Evolutionary conservation across 169 alveolate species (phyloP), one percentile per base, ranked within the genome.

Genomic region (Cryptosporidium ubiquitum): DNA sequence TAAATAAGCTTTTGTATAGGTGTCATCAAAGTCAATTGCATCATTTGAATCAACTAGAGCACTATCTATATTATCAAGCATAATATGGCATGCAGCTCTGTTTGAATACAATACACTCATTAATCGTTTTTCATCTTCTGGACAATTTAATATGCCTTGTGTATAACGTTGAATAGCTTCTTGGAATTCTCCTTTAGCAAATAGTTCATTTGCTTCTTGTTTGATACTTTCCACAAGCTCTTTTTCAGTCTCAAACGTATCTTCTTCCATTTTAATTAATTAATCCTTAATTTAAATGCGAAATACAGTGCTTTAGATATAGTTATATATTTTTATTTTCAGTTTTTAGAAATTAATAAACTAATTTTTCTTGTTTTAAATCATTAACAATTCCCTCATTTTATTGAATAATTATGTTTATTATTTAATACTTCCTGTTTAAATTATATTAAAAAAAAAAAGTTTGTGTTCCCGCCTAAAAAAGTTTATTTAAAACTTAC

Each of bases 51-150:
- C 98, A 33, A 89, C 93, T 12, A 95, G 69, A 29, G 95, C 96
- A 47, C 85, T 58, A 39, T 95, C 95, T 85, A 92, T 92, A 31
- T 93, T 91, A 18, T 85, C 91, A 74, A 91, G 74, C 42, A 92
- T 91, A 49, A 93, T 68, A 37, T 96, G 94, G 73, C 97, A 96
- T 31, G 97, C 96, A 35, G 97, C 97, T 64, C 97, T 84, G 91
- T 92, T 94, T 37, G 95, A 92, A 47, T 92, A 93, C 23, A 93
- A 61, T 69, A 92, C 91, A 16, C 95, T 91, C 58, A 91, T 86
- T 33, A 92, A 74, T 69, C 91, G 55, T 69, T 91, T 84, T 60
- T 91, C 91, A 68, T 92, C 94, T 68, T 79, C 68, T 31, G 89
- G 89, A 0, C 89, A 79, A 42, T 58, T 61, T 31, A 61, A 39